Evolutionary conservation across 2,329 filamentous ascomycete species (phyloP), one percentile per base, ranked within the genome.

Genomic region (Monilinia fructicola): DNA sequence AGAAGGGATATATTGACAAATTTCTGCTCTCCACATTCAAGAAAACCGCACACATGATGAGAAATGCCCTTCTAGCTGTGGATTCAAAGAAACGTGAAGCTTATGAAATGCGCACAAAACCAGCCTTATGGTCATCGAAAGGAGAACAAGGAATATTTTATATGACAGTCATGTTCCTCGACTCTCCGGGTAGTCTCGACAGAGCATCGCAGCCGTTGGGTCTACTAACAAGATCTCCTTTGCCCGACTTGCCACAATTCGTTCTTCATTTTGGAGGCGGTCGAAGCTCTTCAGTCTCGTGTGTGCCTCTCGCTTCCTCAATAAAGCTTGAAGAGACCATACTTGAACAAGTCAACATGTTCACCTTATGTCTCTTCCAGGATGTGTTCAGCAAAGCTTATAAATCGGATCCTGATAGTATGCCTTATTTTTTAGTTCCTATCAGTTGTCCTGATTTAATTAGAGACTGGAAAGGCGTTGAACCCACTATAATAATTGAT

Each of bases 381-480:
- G 92, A 98, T 71, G 81, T 97, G 0, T 98, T 97, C 79, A 94
- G 93, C 77, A 99, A 99, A 76, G 82, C 83, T 3, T 99, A 92
- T 73, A 87, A 90, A 59, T 80, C 85, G 0, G 81, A 87, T 21
- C 72, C 81, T 0, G 77, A 82, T 0, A 86, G 88, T 38, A 84
- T 97, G 76, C 89, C 93, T 0, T 99, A 97, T 77, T 97, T 93
- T 80, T 74, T 97, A 18, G 90, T 87, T 0, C 94, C 95, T 7
- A 70, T 82, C 18, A 72, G 60, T 23, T 50, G 9, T 18, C 16
- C 3, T 3, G 18, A 21, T 18, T 2, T 9, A 12, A 26, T 26
- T 50, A 16, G n/a, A 4, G n/a, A 61, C 28, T 61, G 58, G 44
- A 50, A 61, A 61, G 14, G 4, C 21, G 11, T 26, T 18, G 11